Conservation (phyloP, 148 eudicot genomes). For the Polygonum aviculare region DNA sequence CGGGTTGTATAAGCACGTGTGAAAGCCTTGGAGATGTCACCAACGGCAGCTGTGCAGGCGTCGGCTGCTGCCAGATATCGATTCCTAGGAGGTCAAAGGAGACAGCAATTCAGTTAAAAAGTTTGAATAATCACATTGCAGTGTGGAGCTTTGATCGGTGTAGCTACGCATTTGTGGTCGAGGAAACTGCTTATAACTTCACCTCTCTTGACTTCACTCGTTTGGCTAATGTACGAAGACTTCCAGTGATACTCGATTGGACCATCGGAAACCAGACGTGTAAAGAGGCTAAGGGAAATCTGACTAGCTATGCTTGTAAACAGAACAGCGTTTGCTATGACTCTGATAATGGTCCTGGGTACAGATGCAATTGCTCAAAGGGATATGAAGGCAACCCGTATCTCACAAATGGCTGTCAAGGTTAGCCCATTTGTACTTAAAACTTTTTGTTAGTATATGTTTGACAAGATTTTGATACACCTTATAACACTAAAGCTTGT, state of each 20-base stretch:
- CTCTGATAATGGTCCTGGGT: background rate
- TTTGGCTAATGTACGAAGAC: background rate
- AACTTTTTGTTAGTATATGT: no score
- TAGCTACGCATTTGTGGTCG: background rate
- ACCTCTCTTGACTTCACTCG: background rate
- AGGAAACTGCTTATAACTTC: background rate
- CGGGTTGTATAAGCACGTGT: background rate
- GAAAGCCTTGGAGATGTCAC: background rate
- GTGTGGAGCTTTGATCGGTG: background rate
- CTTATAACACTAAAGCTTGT: background rate
- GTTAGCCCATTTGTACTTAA: background rate
- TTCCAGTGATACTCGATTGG: background rate
- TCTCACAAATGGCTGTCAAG: background rate
- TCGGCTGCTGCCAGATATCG: background rate
- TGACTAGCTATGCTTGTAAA: background rate
- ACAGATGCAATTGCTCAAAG: background rate
- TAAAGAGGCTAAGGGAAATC: background rate
- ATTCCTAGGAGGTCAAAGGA: background rate
- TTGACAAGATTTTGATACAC: background rate
- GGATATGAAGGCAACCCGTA: conserved; percentile 1
- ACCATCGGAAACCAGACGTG: background rate
- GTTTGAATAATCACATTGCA: background rate
- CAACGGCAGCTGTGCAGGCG: background rate
- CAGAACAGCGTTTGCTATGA: background rate
- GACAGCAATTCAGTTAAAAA: background rate